Conservation (phyloP, 208 protist species). For the Trypanosoma boissoni region DNA sequence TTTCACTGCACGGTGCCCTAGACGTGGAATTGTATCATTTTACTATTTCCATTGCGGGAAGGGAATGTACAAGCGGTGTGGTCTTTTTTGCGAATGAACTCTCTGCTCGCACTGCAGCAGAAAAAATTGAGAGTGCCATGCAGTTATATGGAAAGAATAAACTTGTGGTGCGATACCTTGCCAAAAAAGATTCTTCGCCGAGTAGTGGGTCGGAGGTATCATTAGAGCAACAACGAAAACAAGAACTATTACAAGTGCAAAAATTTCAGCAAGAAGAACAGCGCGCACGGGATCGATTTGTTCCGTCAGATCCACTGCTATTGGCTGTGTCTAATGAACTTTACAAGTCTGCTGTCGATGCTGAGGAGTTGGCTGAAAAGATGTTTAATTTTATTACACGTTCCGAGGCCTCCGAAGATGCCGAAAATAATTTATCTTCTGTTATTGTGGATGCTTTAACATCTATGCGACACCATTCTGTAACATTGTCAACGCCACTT, state of each 20-base stretch:
- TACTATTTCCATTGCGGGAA: conserved; percentile 41
- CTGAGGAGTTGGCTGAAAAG: conserved; percentile 29
- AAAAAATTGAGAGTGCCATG: conserved; percentile 63
- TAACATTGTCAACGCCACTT: conserved; percentile 50
- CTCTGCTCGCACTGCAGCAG: conserved; percentile 61
- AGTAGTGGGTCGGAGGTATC: neutral
- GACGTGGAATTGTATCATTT: conserved; percentile 46
- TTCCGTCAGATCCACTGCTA: conserved; percentile 15
- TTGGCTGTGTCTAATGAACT: conserved; percentile 24
- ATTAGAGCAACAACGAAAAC: neutral
- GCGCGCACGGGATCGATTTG: too few species aligned
- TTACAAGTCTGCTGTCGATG: conserved; percentile 20
- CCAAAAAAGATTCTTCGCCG: neutral
- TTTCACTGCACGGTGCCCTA: conserved; percentile 69
- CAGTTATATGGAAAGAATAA: conserved; percentile 48
- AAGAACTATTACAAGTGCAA: neutral
- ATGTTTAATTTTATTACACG: conserved; percentile 43
- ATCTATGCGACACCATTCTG: conserved; percentile 37
- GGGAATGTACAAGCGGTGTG: conserved; percentile 53
- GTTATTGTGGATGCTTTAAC: conserved; percentile 36
- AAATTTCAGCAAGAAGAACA: too few species aligned
- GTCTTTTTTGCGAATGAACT: conserved; percentile 53
- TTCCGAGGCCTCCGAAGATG: conserved; percentile 32
- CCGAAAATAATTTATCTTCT: conserved; percentile 35
- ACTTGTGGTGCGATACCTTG: conserved; percentile 49